Evolutionary conservation across 2,329 filamentous ascomycete genomes (phyloP).

Genomic region (Aspergillus fumigatus): DNA sequence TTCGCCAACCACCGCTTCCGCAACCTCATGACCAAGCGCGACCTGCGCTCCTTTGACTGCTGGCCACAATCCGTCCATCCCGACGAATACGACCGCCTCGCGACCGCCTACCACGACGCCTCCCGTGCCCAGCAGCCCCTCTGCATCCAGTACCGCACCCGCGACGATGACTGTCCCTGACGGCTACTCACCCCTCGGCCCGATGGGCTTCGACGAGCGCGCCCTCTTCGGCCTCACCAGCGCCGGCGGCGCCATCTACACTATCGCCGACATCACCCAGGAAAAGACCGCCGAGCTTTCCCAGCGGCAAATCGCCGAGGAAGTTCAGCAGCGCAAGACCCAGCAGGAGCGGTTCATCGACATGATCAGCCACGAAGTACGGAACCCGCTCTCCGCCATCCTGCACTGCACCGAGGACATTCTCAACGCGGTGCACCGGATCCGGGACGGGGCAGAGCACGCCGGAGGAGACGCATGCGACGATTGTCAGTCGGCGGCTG

Average conservation of each 20-base stretch:
- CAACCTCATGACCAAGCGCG: conserved; percentile 8
- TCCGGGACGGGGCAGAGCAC: not conserved
- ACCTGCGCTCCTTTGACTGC: conserved; percentile 7
- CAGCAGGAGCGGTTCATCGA: conserved; percentile 80
- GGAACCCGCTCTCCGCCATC: conserved; percentile 56
- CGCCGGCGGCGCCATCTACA: conserved; percentile 18
- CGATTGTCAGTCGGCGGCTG: conserved; percentile 67
- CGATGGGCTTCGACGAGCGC: conserved; percentile 8
- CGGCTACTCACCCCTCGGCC: conserved; percentile 15
- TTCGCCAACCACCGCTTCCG: conserved; percentile 20
- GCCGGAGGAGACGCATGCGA: conserved; percentile 43
- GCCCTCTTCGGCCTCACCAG: conserved; percentile 6
- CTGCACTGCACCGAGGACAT: conserved; percentile 54
- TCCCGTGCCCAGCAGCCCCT: conserved; percentile 1
- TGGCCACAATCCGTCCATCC: conserved; percentile 17
- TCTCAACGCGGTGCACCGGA: conserved; percentile 13
- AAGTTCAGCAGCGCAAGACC: conserved; percentile 74
- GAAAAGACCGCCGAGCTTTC: conserved; percentile 82
- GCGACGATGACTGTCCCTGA: conserved; percentile 13
- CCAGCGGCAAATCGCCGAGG: conserved; percentile 71
- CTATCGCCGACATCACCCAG: conserved; percentile 76
- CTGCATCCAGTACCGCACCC: conserved; percentile 22
- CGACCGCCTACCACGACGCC: conserved; percentile 7
- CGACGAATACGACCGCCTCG: conserved; percentile 16
- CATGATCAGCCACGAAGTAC: conserved; percentile 57